Conservation (phyloP, 768 basidiomycete species). For the Kwoniella europaea region DNA sequence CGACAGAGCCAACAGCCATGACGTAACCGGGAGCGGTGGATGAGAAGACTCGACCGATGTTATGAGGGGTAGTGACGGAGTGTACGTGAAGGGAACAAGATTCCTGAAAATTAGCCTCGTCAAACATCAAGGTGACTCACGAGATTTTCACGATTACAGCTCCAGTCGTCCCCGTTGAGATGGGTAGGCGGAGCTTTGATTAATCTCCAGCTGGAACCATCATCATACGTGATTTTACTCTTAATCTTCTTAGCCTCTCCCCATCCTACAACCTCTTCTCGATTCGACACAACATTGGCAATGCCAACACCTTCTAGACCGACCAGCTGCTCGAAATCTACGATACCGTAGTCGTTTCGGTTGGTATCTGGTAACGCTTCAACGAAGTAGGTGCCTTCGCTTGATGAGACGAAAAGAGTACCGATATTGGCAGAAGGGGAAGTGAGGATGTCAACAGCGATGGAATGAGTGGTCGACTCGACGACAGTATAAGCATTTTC, state of each 20-base stretch:
- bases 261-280: conserved; percentile 78
- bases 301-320: conserved; percentile 75
- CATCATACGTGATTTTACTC: conserved; percentile 86
- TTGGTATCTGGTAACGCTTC: conserved; percentile 91
- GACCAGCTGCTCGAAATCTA: conserved; percentile 79
- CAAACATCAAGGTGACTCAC: conserved; percentile 5
- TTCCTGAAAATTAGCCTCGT: conserved; percentile 48
- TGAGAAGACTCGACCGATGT: conserved; percentile 91
- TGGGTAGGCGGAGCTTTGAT: conserved; percentile 69
- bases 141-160: conserved; percentile 67
- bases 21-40: conserved; percentile 91
- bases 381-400: conserved; percentile 93
- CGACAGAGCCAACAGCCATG: conserved; percentile 95
- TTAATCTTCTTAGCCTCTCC: conserved; percentile 73
- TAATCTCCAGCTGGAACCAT: conserved; percentile 80
- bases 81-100: conserved; percentile 85
- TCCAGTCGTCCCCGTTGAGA: conserved; percentile 66
- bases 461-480: conserved; percentile 88
- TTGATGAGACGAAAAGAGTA: conserved; percentile 93
- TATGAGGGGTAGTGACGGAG: conserved; percentile 90
- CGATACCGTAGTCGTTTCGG: conserved; percentile 81
- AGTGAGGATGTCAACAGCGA: conserved; percentile 90
- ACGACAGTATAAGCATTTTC: conserved; percentile 85
- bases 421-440: conserved; percentile 68
- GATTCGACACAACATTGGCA: conserved; percentile 83